These are phyloP conservation scores for Saccharomycopsis lassenensis DNA, from an alignment of 805 yeast genomes.

Conservation along the genomic window DNA sequence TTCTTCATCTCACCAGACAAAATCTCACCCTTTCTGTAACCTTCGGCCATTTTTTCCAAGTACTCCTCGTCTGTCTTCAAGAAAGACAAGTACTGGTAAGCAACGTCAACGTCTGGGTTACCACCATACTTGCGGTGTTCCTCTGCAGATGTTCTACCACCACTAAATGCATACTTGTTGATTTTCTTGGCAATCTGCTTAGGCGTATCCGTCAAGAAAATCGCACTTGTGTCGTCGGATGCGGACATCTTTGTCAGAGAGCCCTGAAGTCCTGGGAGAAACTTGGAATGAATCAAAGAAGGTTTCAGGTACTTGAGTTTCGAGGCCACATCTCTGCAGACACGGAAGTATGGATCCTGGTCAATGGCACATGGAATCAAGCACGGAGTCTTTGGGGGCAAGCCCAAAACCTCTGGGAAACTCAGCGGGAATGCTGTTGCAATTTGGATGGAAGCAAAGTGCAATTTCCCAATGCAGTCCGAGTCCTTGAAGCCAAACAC, in stretches of 20 bases:
- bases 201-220: conserved; percentile 90
- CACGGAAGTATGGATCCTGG: conserved; percentile 97
- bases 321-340: conserved; percentile 94
- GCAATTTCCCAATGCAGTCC: conserved; percentile 89
- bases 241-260: conserved; percentile 96
- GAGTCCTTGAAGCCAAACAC: conserved; percentile 94
- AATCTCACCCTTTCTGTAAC: conserved; percentile 69
- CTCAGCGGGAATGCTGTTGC: conserved; percentile 94
- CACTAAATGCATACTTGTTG: conserved; percentile 93
- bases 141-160: conserved; percentile 80
- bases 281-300: conserved; percentile 82
- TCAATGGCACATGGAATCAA: conserved; percentile 98
- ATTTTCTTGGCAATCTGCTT: conserved; percentile 88
- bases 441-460: conserved; percentile 93
- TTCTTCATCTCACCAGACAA: conserved; percentile 92
- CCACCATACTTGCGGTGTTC: conserved; percentile 90
- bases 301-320: conserved; percentile 88
- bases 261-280: conserved; percentile 98
- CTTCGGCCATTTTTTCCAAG: conserved; percentile 46
- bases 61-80: conserved; percentile 83
- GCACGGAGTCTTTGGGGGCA: conserved; percentile 86
- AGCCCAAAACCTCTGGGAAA: conserved; percentile 84
- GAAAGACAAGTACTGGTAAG: conserved; percentile 86
- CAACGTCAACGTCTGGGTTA: conserved; percentile 89
- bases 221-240: conserved; percentile 79